Evolutionary conservation across 2,329 filamentous ascomycete genomes (phyloP), one percentile per base, ranked within the genome.

Genomic region (Tolypocladium pustulatum): DNA sequence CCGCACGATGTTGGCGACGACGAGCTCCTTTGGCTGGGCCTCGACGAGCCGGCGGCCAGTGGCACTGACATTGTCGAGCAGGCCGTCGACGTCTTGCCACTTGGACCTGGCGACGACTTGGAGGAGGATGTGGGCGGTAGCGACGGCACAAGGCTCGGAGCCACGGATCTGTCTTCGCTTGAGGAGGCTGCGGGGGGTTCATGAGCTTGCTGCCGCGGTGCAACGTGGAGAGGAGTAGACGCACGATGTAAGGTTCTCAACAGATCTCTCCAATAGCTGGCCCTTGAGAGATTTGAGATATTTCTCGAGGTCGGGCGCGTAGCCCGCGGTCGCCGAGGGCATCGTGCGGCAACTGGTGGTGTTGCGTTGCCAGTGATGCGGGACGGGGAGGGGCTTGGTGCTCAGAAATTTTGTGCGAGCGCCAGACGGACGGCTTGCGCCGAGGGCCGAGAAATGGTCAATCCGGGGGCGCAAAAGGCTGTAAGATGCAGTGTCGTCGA

Each of bases 1-100:
- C 61, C 92, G 86, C 54, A 97, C 90, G 65, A 99, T 92, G 69
- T 99, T 99, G 57, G 91, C 93, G 52, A 97, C 91, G 6, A 91
- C 90, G 65, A 96, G 87, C 75, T 97, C 94, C 61, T 88, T 84
- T 20, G 93, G 93, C 67, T 96, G 91, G 9, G 94, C 92, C 58
- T 88, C 84, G 40, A 89, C 86, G 51, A 99, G 80, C 58, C 86
- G 84, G 65, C 85, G 82, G 58, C 94, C 94, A 30, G 93, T 86
- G 60, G 86, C 82, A 63, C 89, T 86, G 61, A 99, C 86, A 64
- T 90, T 86, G 65, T 87, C 83, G 60, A 97, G 84, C 56, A 99
- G 84, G 67, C 87, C 85, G 55, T 85, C 83, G 54, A 91, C 87
- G 71, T 93, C 88, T 61, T 82, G 81, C 76, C 88, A 92, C 71